phyloP scores from a whole-genome alignment of 768 basidiomycete genomes.

The Paxillus involutus region DNA sequence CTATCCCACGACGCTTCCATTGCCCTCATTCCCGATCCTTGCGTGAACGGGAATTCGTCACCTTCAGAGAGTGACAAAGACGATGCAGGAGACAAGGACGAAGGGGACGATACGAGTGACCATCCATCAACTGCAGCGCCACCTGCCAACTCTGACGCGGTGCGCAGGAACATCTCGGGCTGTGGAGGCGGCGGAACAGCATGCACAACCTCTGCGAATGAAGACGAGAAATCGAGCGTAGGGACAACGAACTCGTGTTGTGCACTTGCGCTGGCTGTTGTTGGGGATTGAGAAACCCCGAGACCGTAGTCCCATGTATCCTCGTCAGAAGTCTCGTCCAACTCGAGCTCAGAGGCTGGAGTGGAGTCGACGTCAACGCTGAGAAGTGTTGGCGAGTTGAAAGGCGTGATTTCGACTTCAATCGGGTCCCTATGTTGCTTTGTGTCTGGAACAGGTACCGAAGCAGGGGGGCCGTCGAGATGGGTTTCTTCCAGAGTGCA shows the following conservation, averaged over 20 bases:
- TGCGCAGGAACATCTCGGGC: slow-evolving; percentile 19
- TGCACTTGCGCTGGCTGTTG: slow-evolving; percentile 44
- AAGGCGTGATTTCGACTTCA: neutral
- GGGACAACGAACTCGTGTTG: slow-evolving; percentile 74
- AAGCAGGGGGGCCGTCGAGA: slow-evolving; percentile 11
- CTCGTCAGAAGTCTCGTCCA: slow-evolving; percentile 1
- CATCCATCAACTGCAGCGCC: slow-evolving; percentile 8
- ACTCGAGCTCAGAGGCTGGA: slow-evolving; percentile 6
- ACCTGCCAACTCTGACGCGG: slow-evolving; percentile 19
- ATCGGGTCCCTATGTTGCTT: slow-evolving; percentile 1
- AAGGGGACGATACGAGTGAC: neutral
- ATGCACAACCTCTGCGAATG: slow-evolving; percentile 26
- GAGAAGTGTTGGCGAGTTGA: slow-evolving; percentile 1
- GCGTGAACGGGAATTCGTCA: neutral
- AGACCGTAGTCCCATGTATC: slow-evolving; percentile 6
- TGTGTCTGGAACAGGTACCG: neutral
- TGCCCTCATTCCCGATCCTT: neutral
- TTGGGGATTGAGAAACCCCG: slow-evolving; percentile 9
- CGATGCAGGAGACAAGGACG: neutral
- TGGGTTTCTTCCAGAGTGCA: slow-evolving; percentile 64
- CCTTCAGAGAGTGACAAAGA: neutral
- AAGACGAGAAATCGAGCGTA: slow-evolving; percentile 68
- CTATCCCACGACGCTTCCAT: slow-evolving; percentile 19
- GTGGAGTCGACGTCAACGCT: slow-evolving; percentile 7
- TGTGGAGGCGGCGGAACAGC: slow-evolving; percentile 9